Evolutionary conservation across 176 grass and related monocot species (phyloP), one percentile per base, ranked within the genome.

Genomic region (Coix lacrymajobi): DNA sequence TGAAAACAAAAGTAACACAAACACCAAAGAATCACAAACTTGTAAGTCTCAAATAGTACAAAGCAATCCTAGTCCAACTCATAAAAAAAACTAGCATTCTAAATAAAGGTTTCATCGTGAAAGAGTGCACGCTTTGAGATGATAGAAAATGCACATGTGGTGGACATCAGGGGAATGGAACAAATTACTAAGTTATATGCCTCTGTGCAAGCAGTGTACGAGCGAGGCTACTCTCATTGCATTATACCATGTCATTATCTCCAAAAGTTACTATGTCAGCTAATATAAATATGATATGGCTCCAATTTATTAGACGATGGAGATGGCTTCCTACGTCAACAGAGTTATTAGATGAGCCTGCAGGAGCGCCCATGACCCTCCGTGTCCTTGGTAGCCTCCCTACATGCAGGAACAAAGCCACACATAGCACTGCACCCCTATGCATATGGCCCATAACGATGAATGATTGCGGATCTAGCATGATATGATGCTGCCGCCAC

Each of bases 361-460:
- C 7, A 44, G n/a, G n/a, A n/a, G n/a, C n/a, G 12, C n/a, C 25
- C 41, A 40, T 71, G 51, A 54, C 51, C 51, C 38, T n/a, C 51
- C 51, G 22, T 54, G 51, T 40, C 26, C 26, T 43, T 15, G 37
- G n/a, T 24, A 26, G 3, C 22, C 68, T 36, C 2, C 17, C 33
- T 73, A 79, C 76, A 68, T 86, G 84, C 76, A n/a, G 32, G 11
- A 79, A 79, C 76, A 40, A 51, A 48, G 76, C 84, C 84, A 79
- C 72, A 73, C 3, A 43, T 25, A n/a, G n/a, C 56, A 26, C 25
- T 24, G 22, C 81, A 36, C n/a, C 14, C 25, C 4, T 11, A 22
- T 15, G 62, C 68, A 17, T 48, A 54, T 54, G 49, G 2, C 49
- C 49, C 49, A 54, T 54, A 38, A 62, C 56, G 16, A 36, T 22